Conservation (phyloP, 345 rosid species). For the Euphorbia pulcherrima region DNA sequence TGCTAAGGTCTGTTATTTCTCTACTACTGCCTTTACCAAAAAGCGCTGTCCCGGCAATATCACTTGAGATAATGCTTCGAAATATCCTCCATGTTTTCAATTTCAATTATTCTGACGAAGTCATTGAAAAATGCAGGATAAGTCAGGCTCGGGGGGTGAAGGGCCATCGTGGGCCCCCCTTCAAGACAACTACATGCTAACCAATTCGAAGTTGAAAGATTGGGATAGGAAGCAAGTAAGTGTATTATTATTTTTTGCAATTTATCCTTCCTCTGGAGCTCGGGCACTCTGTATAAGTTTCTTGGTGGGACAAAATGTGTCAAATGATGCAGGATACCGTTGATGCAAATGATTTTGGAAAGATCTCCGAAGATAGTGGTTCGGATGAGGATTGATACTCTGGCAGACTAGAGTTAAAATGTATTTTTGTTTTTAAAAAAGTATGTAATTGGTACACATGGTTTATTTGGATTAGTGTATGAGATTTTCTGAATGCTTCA, state of each 20-base stretch:
- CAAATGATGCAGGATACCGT: slow-evolving; percentile 42
- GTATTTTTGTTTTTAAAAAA: background rate
- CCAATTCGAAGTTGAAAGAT: slow-evolving; percentile 72
- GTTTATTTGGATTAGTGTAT: background rate
- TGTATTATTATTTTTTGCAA: background rate
- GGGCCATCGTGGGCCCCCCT: slow-evolving; percentile 95
- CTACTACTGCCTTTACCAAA: background rate
- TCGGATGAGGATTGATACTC: slow-evolving; percentile 47
- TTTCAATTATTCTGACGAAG: background rate
- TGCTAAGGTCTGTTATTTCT: slow-evolving; percentile 42
- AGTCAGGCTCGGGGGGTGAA: slow-evolving; percentile 34
- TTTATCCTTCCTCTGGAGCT: background rate
- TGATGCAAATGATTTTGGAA: slow-evolving; percentile 42
- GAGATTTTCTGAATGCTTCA: background rate
- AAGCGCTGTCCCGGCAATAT: background rate
- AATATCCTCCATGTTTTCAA: background rate
- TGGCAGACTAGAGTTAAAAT: no score
- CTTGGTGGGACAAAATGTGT: background rate
- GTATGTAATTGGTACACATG: background rate
- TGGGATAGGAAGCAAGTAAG: slow-evolving; percentile 88
- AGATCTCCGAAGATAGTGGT: slow-evolving; percentile 52
- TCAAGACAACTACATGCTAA: slow-evolving; percentile 84
- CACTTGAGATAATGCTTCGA: background rate
- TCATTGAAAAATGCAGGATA: slow-evolving; percentile 29
- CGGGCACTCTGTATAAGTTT: no score